Evolutionary conservation across 345 rosid species (phyloP).

Genomic region (Microthlaspi erraticum): DNA sequence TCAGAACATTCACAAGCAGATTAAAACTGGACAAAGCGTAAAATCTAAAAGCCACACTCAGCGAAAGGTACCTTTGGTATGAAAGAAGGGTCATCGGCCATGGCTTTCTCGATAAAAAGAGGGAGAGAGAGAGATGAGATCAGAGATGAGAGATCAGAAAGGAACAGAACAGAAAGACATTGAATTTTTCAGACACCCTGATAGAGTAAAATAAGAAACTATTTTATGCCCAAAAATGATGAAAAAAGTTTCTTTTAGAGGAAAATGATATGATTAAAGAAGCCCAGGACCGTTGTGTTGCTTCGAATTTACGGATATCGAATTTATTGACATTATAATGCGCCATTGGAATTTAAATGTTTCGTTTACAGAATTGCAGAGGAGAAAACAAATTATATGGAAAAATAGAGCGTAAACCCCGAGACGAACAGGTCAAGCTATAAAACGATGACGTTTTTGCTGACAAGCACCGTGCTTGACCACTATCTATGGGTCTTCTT

Average conservation of each 20-base stretch:
- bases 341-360: conserved; percentile 22
- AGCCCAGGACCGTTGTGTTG: conserved; percentile 27
- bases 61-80: conserved; percentile 63
- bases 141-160: conserved; percentile 38
- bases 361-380: conserved; percentile 23
- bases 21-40: conserved; percentile 1
- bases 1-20: conserved; percentile 44
- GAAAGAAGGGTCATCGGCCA: conserved; percentile 74
- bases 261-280: conserved; percentile 37
- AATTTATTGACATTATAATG: conserved; percentile 13
- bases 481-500: not conserved
- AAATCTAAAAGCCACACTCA: conserved; percentile 2
- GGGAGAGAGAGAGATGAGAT: conserved; percentile 8
- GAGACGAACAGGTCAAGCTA: conserved; percentile 27
- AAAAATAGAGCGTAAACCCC: conserved; percentile 13
- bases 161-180: conserved; percentile 51
- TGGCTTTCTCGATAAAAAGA: conserved; percentile 28
- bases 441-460: conserved; percentile 7
- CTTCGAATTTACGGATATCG: conserved; percentile 39
- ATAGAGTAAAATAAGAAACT: not conserved
- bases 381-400: not conserved
- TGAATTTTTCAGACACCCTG: conserved; percentile 35
- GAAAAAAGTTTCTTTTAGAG: conserved; percentile 16
- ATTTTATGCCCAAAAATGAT: not conserved
- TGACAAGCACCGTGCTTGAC: conserved; percentile 13